Conservation (phyloP, 352 stramenopile genomes). For the Phytophthora rubi region DNA sequence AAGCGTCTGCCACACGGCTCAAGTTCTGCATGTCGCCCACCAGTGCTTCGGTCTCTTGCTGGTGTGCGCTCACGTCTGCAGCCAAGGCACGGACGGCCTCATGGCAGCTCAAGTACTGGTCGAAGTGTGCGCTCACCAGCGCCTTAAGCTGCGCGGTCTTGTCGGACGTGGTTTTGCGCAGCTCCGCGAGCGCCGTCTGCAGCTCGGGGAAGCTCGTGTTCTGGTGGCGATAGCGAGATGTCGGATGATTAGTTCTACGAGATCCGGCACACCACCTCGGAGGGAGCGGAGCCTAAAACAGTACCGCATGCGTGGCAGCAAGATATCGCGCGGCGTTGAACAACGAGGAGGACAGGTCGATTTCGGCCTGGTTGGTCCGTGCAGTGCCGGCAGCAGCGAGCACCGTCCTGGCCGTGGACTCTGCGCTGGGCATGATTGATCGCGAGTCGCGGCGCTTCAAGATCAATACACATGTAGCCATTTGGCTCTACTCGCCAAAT, state of each 20-base stretch:
- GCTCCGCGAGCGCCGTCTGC: constrained; percentile 66
- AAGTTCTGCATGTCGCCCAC: constrained; percentile 61
- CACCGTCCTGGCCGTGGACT: constrained; percentile 6
- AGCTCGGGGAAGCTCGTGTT: constrained; percentile 67
- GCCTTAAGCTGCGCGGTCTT: constrained; percentile 88
- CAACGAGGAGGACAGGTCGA: constrained; percentile 60
- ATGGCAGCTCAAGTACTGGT: constrained; percentile 86
- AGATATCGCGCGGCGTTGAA: constrained; percentile 76
- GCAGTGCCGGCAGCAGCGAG: background rate
- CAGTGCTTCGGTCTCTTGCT: constrained; percentile 63
- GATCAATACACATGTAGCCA: no score
- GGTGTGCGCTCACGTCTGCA: constrained; percentile 67
- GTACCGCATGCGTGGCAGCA: constrained; percentile 67
- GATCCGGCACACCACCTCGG: background rate
- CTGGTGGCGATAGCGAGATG: constrained; percentile 28
- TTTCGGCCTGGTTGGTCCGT: constrained; percentile 32
- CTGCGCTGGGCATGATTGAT: constrained; percentile 1
- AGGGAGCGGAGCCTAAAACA: background rate
- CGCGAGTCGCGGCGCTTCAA: no score
- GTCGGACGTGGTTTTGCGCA: constrained; percentile 79
- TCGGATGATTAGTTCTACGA: background rate
- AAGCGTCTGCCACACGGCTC: constrained; percentile 65
- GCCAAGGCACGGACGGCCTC: constrained; percentile 71
- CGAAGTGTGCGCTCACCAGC: constrained; percentile 81
- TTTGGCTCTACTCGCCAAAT: no score